A percentile compares a stretch with the other conserved stretches of the same genome.
These are phyloP conservation scores for Berkeleyomyces rouxiae DNA, from an alignment of 2,329 filamentous ascomycete species.

Conservation along the genomic window DNA sequence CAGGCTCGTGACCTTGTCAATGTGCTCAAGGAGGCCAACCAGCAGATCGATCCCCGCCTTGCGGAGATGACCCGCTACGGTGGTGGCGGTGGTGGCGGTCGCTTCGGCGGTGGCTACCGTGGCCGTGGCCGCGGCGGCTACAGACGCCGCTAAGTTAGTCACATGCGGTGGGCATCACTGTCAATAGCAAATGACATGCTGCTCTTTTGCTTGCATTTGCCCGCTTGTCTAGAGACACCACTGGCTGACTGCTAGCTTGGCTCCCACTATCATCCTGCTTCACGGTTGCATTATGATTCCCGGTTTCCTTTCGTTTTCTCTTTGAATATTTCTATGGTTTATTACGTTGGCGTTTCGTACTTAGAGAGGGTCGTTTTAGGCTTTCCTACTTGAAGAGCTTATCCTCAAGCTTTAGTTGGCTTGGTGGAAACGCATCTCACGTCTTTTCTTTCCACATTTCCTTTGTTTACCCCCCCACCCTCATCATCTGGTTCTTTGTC, in stretches of 20 bases:
- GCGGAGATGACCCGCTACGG: constrained; percentile 90
- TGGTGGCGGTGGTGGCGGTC: constrained; percentile 68
- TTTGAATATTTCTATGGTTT: constrained; percentile 3
- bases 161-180: background rate
- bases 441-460: background rate
- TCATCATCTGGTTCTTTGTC: background rate
- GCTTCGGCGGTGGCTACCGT: constrained; percentile 57
- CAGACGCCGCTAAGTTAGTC: constrained; percentile 21
- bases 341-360: constrained; percentile 10
- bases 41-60: constrained; percentile 91
- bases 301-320: background rate
- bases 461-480: background rate
- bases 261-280: background rate
- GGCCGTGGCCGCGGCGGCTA: constrained; percentile 37
- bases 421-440: background rate
- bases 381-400: background rate
- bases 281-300: constrained; percentile 10
- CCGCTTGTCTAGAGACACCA: constrained; percentile 32
- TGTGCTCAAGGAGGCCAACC: constrained; percentile 90
- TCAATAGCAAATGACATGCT: background rate
- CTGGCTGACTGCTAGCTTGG: constrained; percentile 26
- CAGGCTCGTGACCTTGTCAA: constrained; percentile 91
- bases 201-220: background rate
- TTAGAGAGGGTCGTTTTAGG: constrained; percentile 11
- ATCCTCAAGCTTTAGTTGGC: background rate